A percentile compares a stretch with the other conserved stretches of the same genome.
Conservation (phyloP, 2,329 filamentous ascomycete genomes). For the Aspergillus glaucus region DNA sequence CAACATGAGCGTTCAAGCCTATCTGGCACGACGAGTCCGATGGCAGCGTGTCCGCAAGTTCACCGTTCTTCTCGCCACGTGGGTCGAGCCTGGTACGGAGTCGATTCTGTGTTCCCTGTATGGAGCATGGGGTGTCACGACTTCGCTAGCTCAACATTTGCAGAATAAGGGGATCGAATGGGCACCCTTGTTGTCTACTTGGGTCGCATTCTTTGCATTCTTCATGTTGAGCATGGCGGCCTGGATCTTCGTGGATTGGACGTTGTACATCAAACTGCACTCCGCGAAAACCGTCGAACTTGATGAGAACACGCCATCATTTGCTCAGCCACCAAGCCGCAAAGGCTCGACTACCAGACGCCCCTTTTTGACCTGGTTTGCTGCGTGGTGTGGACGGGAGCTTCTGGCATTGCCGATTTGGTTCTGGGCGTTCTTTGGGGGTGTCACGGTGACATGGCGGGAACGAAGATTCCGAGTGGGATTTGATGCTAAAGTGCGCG, state of each 20-base stretch:
- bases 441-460: slow-evolving; percentile 79
- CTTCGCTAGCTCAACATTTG: slow-evolving; percentile 55
- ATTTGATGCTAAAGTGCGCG: slow-evolving; percentile 74
- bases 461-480: slow-evolving; percentile 75
- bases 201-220: slow-evolving; percentile 57
- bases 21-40: slow-evolving; percentile 72
- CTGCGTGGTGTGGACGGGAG: slow-evolving; percentile 81
- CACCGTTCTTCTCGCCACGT: slow-evolving; percentile 79
- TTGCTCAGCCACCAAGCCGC: slow-evolving; percentile 52
- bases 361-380: slow-evolving; percentile 63
- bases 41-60: slow-evolving; percentile 95
- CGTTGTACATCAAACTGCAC: slow-evolving; percentile 68
- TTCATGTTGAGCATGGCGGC: slow-evolving; percentile 60
- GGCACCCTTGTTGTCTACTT: slow-evolving; percentile 56
- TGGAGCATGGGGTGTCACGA: slow-evolving; percentile 71
- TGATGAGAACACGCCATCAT: slow-evolving; percentile 67
- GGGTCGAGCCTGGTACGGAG: slow-evolving; percentile 90
- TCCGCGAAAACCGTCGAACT: slow-evolving; percentile 63
- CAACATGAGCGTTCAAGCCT: slow-evolving; percentile 69
- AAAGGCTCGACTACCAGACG: slow-evolving; percentile 43
- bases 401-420: slow-evolving; percentile 79
- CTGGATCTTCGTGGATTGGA: slow-evolving; percentile 74
- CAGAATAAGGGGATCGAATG: slow-evolving; percentile 28
- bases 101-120: slow-evolving; percentile 77
- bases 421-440: slow-evolving; percentile 83